Percentiles rank a stretch among this genome's conserved stretches.
Conservation (phyloP, 768 basidiomycete species). For the Mycena floridula region DNA sequence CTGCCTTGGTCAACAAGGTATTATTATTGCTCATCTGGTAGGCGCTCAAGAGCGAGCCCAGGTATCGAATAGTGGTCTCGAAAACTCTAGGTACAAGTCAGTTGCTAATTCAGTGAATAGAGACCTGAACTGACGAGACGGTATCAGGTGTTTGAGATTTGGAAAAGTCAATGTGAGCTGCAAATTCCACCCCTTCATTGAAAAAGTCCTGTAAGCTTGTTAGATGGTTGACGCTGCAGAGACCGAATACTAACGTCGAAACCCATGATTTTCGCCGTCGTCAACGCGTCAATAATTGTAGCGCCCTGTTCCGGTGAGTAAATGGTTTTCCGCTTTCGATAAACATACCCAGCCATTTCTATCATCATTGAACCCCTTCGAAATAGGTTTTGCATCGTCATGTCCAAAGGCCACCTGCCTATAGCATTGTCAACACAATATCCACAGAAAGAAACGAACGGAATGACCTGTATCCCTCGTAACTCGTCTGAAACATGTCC, state of each 20-base stretch:
- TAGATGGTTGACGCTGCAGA: not conserved
- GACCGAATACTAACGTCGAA: conserved; percentile 15
- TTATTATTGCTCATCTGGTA: conserved; percentile 53
- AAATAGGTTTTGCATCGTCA: conserved; percentile 3
- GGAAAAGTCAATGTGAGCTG: conserved; percentile 34
- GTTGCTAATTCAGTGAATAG: not conserved
- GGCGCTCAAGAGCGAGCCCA: conserved; percentile 40
- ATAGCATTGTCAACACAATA: not conserved
- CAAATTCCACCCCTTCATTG: conserved; percentile 34
- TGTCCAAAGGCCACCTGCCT: conserved; percentile 34
- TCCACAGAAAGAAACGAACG: conserved; percentile 2
- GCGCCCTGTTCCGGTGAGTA: no score
- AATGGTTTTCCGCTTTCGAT: no score
- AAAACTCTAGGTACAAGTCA: conserved; percentile 27
- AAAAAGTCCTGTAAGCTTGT: conserved; percentile 29
- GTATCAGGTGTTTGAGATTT: conserved; percentile 26
- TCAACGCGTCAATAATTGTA: conserved; percentile 35
- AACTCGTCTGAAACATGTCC: conserved; percentile 38
- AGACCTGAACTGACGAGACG: conserved; percentile 27
- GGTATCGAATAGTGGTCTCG: conserved; percentile 50
- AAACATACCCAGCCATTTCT: conserved; percentile 10
- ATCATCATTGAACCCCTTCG: conserved; percentile 6
- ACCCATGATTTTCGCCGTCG: conserved; percentile 44
- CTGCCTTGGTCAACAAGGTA: no score
- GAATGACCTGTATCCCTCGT: conserved; percentile 36